Evolutionary conservation across 2,329 filamentous ascomycete genomes (phyloP).

Genomic region (Botryotinia narcissicola): DNA sequence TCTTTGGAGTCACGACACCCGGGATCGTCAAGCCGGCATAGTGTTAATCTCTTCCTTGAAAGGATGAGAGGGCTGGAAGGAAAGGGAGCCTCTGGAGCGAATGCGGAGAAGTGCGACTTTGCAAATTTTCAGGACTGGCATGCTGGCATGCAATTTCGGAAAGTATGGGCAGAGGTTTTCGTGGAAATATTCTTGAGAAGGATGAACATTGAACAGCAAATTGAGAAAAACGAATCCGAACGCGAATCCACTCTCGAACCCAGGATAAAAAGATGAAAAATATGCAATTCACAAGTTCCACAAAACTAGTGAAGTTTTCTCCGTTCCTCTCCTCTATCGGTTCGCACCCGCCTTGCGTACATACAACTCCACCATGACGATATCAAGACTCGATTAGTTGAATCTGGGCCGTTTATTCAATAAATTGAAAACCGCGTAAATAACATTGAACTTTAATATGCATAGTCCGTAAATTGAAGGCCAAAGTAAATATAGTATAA

Average conservation of each 20-base stretch:
- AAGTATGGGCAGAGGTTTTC: neutral
- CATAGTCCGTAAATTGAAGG: neutral
- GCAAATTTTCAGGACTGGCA: neutral
- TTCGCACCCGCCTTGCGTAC: neutral
- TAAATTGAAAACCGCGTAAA: constrained; percentile 9
- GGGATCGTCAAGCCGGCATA: neutral
- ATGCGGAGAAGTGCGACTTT: neutral
- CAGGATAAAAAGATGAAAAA: neutral
- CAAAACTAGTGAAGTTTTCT: neutral
- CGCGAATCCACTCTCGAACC: neutral
- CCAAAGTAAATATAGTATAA: neutral
- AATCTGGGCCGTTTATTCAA: neutral
- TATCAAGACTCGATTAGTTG: neutral
- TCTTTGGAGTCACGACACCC: neutral
- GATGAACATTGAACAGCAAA: neutral
- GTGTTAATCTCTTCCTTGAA: neutral
- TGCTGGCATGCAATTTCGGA: neutral
- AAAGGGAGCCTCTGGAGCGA: neutral
- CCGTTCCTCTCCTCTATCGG: neutral
- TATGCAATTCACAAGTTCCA: neutral
- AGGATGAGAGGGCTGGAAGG: neutral
- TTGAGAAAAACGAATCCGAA: neutral
- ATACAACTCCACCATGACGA: neutral
- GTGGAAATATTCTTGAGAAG: neutral
- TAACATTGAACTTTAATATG: neutral